Evolutionary conservation across 2,329 filamentous ascomycete species (phyloP), one percentile per base, ranked within the genome.

Genomic region (Sclerotinia sclerotiorum): DNA sequence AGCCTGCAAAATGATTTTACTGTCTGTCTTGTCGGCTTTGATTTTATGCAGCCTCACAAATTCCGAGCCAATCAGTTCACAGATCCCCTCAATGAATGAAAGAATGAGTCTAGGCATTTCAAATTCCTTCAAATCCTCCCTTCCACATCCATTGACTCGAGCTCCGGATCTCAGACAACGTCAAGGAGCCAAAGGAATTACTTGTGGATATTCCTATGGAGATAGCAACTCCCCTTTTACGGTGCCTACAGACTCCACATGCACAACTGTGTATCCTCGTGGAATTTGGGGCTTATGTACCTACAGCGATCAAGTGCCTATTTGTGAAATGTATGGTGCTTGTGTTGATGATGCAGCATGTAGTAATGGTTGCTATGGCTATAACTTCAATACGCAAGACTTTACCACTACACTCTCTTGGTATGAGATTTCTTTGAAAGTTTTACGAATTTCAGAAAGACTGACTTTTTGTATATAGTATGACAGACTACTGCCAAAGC

Each of bases 251-350:
- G 56, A 29, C 19, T 58, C 56, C 24, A 58, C 56, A 10, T 58
- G 56, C 10, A 58, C 56, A 27, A 58, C 56, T 19, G 39, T n/a
- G 27, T 58, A 29, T 44, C 24, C 56, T 21, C 13, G 29, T 21
- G 39, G 56, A 44, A 44, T 58, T 13, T 44, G 56, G 39, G 24
- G n/a, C 5, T 48, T 27, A 32, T 61, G 42, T 24, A 48, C 32
- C 11, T 61, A 48, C n/a, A 61, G 42, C 17, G 17, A 44, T 17
- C 15, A 48, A 5, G 1, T 32, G 48, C 42, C 42, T 2, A 11
- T 61, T 48, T 61, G 42, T 61, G 32, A 44, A n/a, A 44, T 61
- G 19, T 48, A 35, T n/a, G 42, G 42, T 13, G 42, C 57, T 27
- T 61, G 44, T 48, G 10, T 48, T 48, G 57, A 48, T 8, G 19